These are phyloP conservation scores for Mycena metata DNA, from an alignment of 768 basidiomycete genomes.

Conservation along the genomic window DNA sequence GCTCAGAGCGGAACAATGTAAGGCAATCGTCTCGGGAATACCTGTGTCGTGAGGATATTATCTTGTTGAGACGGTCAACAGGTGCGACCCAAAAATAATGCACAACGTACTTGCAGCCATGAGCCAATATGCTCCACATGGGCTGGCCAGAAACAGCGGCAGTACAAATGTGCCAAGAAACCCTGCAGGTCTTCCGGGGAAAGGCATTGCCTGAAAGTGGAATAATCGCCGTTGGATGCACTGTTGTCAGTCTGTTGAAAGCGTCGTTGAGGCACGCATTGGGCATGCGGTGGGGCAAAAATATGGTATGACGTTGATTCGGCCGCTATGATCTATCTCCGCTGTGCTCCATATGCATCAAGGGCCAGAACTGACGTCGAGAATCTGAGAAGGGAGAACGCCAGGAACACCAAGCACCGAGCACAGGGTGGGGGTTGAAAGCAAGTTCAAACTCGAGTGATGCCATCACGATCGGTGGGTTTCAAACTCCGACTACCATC, in stretches of 20 bases:
- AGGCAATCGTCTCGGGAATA: not conserved
- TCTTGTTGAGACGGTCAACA: constrained; percentile 24
- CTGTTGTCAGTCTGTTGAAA: no score
- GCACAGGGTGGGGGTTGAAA: no score
- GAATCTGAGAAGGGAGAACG: no score
- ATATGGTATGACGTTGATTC: constrained; percentile 11
- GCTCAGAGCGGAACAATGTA: no score
- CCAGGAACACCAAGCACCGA: no score
- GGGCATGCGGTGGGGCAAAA: constrained; percentile 14
- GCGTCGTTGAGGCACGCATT: not conserved
- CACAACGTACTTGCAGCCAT: constrained; percentile 31
- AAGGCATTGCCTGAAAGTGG: constrained; percentile 6
- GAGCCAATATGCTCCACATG: constrained; percentile 35
- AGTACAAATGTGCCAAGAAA: constrained; percentile 1
- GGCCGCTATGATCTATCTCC: not conserved
- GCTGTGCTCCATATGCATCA: not conserved
- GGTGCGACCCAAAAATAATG: not conserved
- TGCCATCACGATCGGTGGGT: no score
- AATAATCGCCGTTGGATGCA: not conserved
- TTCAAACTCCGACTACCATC: no score
- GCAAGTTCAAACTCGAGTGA: no score
- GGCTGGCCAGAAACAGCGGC: constrained; percentile 2
- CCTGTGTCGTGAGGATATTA: constrained; percentile 37
- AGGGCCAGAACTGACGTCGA: no score
- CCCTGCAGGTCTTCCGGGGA: not conserved